Percentiles rank a stretch among this genome's conserved stretches.
These are phyloP conservation scores for Fonsecaea multimorphosa DNA, from an alignment of 2,329 filamentous ascomycete genomes.

Conservation along the genomic window DNA sequence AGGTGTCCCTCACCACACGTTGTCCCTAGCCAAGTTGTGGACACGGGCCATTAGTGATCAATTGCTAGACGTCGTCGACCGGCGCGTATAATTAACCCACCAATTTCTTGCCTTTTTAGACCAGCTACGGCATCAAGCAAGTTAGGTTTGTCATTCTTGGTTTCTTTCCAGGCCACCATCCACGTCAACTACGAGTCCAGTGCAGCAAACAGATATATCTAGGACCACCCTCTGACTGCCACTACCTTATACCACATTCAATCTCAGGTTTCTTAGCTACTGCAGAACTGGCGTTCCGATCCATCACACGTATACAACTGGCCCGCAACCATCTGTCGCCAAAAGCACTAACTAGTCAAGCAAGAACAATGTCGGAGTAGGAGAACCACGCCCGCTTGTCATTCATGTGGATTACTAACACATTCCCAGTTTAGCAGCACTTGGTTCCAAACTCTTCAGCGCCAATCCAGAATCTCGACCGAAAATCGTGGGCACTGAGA, in stretches of 20 bases:
- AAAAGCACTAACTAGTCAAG: background rate
- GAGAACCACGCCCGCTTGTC: background rate
- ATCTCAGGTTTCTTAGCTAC: background rate
- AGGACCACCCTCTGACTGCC: background rate
- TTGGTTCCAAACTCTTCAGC: conserved; percentile 38
- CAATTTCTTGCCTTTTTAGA: conserved; percentile 13
- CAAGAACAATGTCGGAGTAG: conserved; percentile 29
- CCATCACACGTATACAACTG: conserved; percentile 19
- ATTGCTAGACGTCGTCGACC: background rate
- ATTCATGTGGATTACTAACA: background rate
- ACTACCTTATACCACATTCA: background rate
- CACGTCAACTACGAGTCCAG: background rate
- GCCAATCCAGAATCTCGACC: conserved; percentile 28
- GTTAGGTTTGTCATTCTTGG: background rate
- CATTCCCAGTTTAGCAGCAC: conserved; percentile 31
- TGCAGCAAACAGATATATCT: conserved; percentile 4
- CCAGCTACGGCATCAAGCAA: background rate
- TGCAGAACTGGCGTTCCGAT: conserved; percentile 21
- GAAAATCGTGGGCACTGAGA: conserved; percentile 36
- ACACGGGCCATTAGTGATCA: conserved; percentile 20
- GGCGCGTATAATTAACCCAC: conserved; percentile 8
- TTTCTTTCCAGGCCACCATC: background rate
- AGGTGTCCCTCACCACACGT: background rate
- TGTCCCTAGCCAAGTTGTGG: background rate
- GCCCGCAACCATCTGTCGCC: conserved; percentile 15